Base-by-base conservation (phyloP, 768 basidiomycete species). In the Cubamyces lactineus region DNA sequence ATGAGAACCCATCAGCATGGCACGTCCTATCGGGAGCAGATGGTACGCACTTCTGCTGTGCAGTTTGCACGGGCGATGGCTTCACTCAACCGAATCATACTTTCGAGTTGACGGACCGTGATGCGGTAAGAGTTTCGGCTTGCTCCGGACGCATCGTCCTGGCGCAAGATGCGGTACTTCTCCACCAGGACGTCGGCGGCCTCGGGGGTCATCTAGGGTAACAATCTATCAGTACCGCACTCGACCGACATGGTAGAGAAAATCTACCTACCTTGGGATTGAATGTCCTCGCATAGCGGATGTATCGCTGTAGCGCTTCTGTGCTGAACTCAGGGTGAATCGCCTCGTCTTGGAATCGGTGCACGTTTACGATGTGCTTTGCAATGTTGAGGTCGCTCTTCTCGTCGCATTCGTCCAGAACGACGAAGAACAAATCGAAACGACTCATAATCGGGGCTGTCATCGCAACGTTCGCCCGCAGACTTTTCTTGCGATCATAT, bases 361-460 rank as follows among this genome's bases (percentile, higher is more conserved):
- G 97, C 9, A 98, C 94, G 74, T 96, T 94, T 55, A 99, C 96
- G 63, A 99, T 98, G 74, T 99, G 97, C 73, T 86, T 87, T 40
- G 97, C 97, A 65, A 99, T 91, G 71, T 94, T 93, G 71, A 93
- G 75, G 70, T 99, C 97, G 62, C 88, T 91, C 73, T 84, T 89
- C 72, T 94, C 91, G 72, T 98, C 88, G 75, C 96, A 98, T 70
- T 99, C 96, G 69, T 99, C 97, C 53, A 99, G 82, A 12, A 99
- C 94, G 57, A 99, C 93, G 72, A 98, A 99, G 81, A 98, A 98
- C 67, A 99, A 72, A 74, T 99, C 97, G 67, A 94, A 99, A 62
- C 97, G 87, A 76, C 94, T 96, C 96, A 99, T 98, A 76, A 99
- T 98, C 1, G 97, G 97, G 0, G 96, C 91, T 54, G 90, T 94